Base-by-base conservation (phyloP, 2,329 filamentous ascomycete genomes). In the Pseudogymnoascus sp. region DNA sequence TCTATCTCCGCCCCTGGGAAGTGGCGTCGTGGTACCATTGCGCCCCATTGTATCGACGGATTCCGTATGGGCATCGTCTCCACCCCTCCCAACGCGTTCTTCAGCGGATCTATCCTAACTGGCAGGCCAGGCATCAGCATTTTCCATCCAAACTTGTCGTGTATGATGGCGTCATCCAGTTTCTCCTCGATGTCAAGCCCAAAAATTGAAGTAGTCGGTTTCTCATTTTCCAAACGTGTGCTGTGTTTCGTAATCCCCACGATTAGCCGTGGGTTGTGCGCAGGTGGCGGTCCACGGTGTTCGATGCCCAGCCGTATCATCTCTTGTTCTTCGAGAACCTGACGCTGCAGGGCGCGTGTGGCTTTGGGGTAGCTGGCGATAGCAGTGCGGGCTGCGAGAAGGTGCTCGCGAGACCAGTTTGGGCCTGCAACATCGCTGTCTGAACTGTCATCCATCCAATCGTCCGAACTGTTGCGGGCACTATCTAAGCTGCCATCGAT, bases 261-360 rank as follows among this genome's bases (percentile, higher is more conserved):
- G 15, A 54, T 33, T 9, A 17, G 6, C 9, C 29, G 47, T 11
- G 9, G 9, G 13, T n/a, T 17, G 31, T 54, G 29, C 10, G 47
- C 47, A 35, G 47, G 29, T 33, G 47, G 47, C 15, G 47, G 47
- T 10, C 47, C 47, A 54, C 13, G n/a, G 21, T 54, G 47, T 3
- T 33, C 47, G 9, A 54, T 33, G 26, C 29, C 47, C 17, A 54
- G 47, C 5, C 47, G 47, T 54, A 54, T 13, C 26, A 17, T 11
- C 29, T 54, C 47, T 33, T 31, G 29, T 54, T 54, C 47, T 54
- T 54, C 47, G 10, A 54, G 47, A n/a, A 54, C 47, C 29, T 54
- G 47, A n/a, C 47, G 47, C 47, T 33, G 17, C 10, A 54, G 29
- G 29, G 29, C 15, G 9, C 47, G 47, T 33, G 10, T 54, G 47